A percentile compares a stretch with the other conserved stretches of the same genome.
These are phyloP conservation scores for Ogataea kodamae DNA, from an alignment of 805 yeast genomes.

Conservation along the genomic window DNA sequence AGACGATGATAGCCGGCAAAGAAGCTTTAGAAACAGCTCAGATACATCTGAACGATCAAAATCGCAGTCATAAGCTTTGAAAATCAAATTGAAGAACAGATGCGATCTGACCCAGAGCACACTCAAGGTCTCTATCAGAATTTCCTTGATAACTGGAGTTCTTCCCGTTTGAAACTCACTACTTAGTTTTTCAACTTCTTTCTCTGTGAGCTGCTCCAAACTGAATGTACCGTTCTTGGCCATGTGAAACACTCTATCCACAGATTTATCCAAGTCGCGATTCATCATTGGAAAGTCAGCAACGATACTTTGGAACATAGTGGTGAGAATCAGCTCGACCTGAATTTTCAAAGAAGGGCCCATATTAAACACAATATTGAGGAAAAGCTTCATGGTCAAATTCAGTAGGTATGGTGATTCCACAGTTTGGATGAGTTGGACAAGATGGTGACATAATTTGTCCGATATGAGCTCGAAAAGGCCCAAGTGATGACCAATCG, in stretches of 20 bases:
- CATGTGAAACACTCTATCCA: constrained; percentile 31
- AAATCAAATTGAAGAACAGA: constrained; percentile 67
- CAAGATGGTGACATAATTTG: constrained; percentile 78
- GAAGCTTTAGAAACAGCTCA: constrained; percentile 58
- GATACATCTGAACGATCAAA: constrained; percentile 80
- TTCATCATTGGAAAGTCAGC: constrained; percentile 26
- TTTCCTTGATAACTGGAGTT: constrained; percentile 59
- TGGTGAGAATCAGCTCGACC: constrained; percentile 65
- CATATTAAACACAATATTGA: constrained; percentile 65
- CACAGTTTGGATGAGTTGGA: constrained; percentile 70
- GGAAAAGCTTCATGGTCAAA: constrained; percentile 70
- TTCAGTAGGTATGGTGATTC: constrained; percentile 73
- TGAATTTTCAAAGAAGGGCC: constrained; percentile 71
- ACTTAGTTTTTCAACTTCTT: constrained; percentile 27
- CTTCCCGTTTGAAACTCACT: constrained; percentile 45
- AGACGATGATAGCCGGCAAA: constrained; percentile 78
- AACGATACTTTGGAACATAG: constrained; percentile 49
- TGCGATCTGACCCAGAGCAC: constrained; percentile 81
- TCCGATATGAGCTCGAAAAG: constrained; percentile 69
- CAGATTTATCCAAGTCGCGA: constrained; percentile 26
- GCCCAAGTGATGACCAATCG: constrained; percentile 57
- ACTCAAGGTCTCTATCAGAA: constrained; percentile 79
- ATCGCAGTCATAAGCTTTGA: constrained; percentile 86
- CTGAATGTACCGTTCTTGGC: constrained; percentile 26
- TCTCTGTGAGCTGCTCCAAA: constrained; percentile 24